Percentiles rank a stretch among this genome's conserved stretches.
Evolutionary conservation across 2,329 filamentous ascomycete genomes (phyloP).

Genomic region (Alternaria sp.): DNA sequence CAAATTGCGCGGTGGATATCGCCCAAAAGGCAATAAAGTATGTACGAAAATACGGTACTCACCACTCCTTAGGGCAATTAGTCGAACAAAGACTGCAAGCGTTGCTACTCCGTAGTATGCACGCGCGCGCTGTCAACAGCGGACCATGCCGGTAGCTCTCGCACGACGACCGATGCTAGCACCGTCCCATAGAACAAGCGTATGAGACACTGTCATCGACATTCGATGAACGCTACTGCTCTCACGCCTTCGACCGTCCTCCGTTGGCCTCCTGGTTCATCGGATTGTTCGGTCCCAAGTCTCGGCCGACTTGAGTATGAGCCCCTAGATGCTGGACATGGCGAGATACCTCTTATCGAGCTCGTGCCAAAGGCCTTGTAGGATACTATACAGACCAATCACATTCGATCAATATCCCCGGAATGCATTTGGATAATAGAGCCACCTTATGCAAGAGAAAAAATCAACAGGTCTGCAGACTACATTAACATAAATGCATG

Average conservation of each 20-base stretch:
- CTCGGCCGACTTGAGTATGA: not conserved
- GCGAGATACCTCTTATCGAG: not conserved
- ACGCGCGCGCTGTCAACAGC: not conserved
- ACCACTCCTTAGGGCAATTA: not conserved
- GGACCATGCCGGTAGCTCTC: not conserved
- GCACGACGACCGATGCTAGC: not conserved
- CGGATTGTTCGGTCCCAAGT: not conserved
- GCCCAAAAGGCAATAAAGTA: not conserved
- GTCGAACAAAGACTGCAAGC: not conserved
- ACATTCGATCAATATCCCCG: not conserved
- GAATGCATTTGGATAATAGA: not conserved
- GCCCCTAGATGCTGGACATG: not conserved
- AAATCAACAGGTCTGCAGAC: too few relatives aligned
- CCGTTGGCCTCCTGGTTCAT: not conserved
- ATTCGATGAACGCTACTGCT: not conserved
- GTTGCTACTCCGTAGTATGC: not conserved
- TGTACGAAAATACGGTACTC: not conserved
- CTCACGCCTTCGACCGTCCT: not conserved
- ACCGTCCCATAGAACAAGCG: not conserved
- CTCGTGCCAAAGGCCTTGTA: rapidly evolving
- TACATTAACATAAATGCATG: too few relatives aligned
- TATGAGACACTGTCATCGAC: not conserved
- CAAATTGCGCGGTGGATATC: not conserved
- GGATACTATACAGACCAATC: not conserved
- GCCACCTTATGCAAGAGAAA: too few relatives aligned